phyloP scores from a whole-genome alignment of 495 filamentous ascomycete species.

The Tuber calosporum region DNA sequence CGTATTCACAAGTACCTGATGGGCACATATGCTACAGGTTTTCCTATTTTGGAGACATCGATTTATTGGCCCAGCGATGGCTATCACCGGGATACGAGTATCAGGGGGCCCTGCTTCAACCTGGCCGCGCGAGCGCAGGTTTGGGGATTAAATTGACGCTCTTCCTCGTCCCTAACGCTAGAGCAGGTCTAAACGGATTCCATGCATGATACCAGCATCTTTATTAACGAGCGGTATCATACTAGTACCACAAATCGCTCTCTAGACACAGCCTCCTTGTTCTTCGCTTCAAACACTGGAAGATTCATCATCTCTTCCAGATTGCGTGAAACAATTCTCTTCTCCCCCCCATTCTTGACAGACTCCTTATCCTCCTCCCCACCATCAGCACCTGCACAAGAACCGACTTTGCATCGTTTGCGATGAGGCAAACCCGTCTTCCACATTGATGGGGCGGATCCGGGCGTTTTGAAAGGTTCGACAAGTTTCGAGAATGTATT shows the following conservation, averaged over 20 bases:
- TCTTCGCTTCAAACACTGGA: constrained; percentile 80
- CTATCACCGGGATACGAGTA: no score
- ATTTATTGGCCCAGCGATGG: no score
- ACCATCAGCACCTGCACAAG: constrained; percentile 77
- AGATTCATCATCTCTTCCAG: constrained; percentile 75
- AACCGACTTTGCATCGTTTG: constrained; percentile 73
- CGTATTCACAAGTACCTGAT: no score
- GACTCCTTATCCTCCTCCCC: constrained; percentile 72
- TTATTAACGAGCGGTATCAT: constrained; percentile 85
- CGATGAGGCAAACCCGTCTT: constrained; percentile 73
- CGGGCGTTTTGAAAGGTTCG: constrained; percentile 90
- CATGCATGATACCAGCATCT: constrained; percentile 58
- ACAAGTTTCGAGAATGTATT: constrained; percentile 63
- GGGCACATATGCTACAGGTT: no score
- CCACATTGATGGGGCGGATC: constrained; percentile 62
- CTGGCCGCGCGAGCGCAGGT: no score
- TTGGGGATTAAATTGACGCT: constrained; percentile 82
- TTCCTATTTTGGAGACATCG: no score
- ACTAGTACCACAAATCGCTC: constrained; percentile 76
- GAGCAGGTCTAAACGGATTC: constrained; percentile 69
- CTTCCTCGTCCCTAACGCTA: constrained; percentile 74
- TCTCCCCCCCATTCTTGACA: constrained; percentile 60
- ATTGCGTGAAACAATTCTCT: constrained; percentile 54
- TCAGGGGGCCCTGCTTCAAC: no score
- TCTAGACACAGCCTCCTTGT: constrained; percentile 73